These are phyloP conservation scores for Candida jianshihensis DNA, from an alignment of 805 yeast species.

Conservation along the genomic window DNA sequence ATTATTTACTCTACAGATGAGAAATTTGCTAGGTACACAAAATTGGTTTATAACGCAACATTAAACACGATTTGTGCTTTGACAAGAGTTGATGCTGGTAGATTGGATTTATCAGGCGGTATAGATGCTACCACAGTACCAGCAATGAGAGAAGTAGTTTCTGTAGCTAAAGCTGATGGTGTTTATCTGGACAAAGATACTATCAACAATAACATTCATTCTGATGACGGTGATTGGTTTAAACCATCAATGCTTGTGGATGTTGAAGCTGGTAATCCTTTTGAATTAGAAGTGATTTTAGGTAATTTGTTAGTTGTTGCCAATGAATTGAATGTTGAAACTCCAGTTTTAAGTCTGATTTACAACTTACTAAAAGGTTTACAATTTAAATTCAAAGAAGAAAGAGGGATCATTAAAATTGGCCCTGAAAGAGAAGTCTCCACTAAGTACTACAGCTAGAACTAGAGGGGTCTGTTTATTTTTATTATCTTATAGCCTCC, in stretches of 20 bases:
- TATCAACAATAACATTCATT: constrained; percentile 41
- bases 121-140: constrained; percentile 34
- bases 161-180: constrained; percentile 60
- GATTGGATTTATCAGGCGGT: constrained; percentile 38
- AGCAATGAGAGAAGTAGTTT: constrained; percentile 57
- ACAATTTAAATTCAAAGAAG: constrained; percentile 58
- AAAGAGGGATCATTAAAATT: too few species aligned
- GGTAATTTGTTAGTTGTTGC: constrained; percentile 59
- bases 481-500: too few species aligned
- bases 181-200: constrained; percentile 39
- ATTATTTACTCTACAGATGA: constrained; percentile 36
- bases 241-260: constrained; percentile 71
- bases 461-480: too few species aligned
- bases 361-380: constrained; percentile 53
- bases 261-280: constrained; percentile 49
- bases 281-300: constrained; percentile 63
- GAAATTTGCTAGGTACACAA: constrained; percentile 49
- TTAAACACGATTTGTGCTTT: constrained; percentile 55
- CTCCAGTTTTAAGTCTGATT: constrained; percentile 54
- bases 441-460: too few species aligned
- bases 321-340: constrained; percentile 33
- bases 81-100: constrained; percentile 49
- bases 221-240: constrained; percentile 46
- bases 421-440: too few species aligned
- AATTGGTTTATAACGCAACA: constrained; percentile 60